phyloP scores from a whole-genome alignment of 176 grass and related monocot genomes.

The Dactylis glomerata region DNA sequence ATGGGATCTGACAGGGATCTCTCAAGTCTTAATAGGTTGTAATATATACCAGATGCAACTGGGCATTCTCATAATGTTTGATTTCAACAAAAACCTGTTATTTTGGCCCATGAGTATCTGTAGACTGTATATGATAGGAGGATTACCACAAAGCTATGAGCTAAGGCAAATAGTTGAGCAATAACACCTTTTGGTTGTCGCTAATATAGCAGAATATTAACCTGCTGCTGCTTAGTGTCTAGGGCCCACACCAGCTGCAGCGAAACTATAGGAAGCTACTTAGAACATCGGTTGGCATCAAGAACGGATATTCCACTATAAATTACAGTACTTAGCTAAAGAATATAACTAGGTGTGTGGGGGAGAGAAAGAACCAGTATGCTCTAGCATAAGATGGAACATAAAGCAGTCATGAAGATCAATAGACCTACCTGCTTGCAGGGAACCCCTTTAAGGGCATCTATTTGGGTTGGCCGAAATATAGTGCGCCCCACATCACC shows the following conservation, averaged over 20 bases:
- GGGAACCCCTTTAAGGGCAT: constrained; percentile 60
- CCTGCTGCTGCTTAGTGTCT: neutral
- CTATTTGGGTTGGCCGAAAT: constrained; percentile 84
- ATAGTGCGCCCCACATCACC: constrained; percentile 79
- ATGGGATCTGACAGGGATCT: too few species aligned
- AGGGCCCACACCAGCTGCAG: neutral
- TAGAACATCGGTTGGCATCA: neutral
- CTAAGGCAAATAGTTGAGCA: neutral
- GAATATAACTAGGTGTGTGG: neutral
- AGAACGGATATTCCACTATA: neutral
- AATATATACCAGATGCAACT: too few species aligned
- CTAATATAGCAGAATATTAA: neutral
- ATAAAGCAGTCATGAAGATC: constrained; percentile 13
- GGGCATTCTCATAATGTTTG: too few species aligned
- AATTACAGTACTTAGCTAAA: neutral
- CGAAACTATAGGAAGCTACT: neutral
- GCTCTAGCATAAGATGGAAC: neutral
- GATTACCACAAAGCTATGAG: neutral
- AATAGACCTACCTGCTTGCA: constrained; percentile 76
- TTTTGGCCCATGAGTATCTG: too few species aligned
- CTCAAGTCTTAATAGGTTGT: too few species aligned
- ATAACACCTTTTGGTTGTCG: neutral
- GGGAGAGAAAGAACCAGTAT: neutral
- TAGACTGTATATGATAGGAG: neutral
- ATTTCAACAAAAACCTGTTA: too few species aligned